Percentiles rank a stretch among this genome's conserved stretches.
phyloP scores from a whole-genome alignment of 345 rosid genomes.

The Conringia planisiliqua region DNA sequence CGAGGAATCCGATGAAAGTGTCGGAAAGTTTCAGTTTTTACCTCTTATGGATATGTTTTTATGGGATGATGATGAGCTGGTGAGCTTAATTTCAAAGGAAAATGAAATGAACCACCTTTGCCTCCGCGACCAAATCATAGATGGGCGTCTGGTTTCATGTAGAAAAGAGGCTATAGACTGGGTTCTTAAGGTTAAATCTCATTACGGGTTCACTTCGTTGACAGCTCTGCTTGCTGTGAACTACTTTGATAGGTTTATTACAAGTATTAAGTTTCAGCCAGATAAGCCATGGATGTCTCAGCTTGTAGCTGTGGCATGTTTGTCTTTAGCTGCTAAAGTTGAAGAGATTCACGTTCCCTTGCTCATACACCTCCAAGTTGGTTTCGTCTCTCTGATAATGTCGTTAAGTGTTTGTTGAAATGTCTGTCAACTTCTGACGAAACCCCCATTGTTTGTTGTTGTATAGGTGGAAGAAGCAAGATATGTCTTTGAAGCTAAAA shows the following conservation, averaged over 20 bases:
- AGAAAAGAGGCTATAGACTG: conserved; percentile 70
- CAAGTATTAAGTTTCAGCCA: conserved; percentile 46
- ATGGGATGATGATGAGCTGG: conserved; percentile 61
- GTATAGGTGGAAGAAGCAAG: conserved; percentile 69
- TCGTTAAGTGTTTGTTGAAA: conserved; percentile 30
- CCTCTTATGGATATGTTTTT: conserved; percentile 42
- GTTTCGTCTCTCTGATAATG: conserved; percentile 19
- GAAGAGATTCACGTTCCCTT: conserved; percentile 85
- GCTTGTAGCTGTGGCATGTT: conserved; percentile 80
- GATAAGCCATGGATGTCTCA: conserved; percentile 97
- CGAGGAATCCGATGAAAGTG: conserved; percentile 27
- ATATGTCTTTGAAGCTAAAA: conserved; percentile 74
- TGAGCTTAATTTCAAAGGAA: conserved; percentile 54
- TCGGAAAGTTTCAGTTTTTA: conserved; percentile 45
- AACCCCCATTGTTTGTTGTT: background rate
- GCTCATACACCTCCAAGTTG: conserved; percentile 79
- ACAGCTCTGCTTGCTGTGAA: conserved; percentile 75
- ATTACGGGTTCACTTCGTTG: conserved; percentile 60
- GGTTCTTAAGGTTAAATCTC: conserved; percentile 61
- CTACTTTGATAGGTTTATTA: conserved; percentile 81
- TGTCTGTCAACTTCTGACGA: background rate
- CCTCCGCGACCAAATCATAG: conserved; percentile 28
- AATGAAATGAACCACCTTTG: conserved; percentile 40
- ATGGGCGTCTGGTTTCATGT: conserved; percentile 41
- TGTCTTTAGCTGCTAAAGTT: conserved; percentile 89